These are phyloP conservation scores for Xylaria flabelliformis DNA, from an alignment of 495 filamentous ascomycete species.

Conservation along the genomic window DNA sequence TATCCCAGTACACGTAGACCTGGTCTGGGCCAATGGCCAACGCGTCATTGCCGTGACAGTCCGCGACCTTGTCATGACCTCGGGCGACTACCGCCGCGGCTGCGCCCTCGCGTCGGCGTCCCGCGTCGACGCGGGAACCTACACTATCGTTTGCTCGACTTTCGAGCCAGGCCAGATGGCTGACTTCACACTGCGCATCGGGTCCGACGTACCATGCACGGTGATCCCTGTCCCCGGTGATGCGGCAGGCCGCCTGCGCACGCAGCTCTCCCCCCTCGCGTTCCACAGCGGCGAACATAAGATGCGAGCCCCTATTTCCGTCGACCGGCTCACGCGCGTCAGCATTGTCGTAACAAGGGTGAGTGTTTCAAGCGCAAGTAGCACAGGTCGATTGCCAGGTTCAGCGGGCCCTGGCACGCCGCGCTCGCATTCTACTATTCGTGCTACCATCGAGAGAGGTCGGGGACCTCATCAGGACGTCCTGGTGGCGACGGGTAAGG, in stretches of 20 bases:
- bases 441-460: conserved; percentile 70
- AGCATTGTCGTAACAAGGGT: conserved; percentile 53
- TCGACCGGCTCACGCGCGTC: conserved; percentile 63
- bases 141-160: conserved; percentile 87
- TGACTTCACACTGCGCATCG: conserved; percentile 75
- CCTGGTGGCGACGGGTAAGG: conserved; percentile 62
- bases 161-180: conserved; percentile 80
- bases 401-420: conserved; percentile 26
- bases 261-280: conserved; percentile 55
- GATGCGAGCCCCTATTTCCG: conserved; percentile 58
- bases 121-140: conserved; percentile 67
- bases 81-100: conserved; percentile 82
- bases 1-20: conserved; percentile 80
- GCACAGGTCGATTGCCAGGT: conserved; percentile 29
- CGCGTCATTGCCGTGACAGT: conserved; percentile 70
- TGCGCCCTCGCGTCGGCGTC: conserved; percentile 70
- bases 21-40: conserved; percentile 77
- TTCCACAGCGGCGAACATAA: conserved; percentile 59
- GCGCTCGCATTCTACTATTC: conserved; percentile 57
- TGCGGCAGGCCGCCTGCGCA: conserved; percentile 70
- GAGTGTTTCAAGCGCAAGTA: conserved; percentile 30
- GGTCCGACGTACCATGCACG: conserved; percentile 59
- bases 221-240: conserved; percentile 66
- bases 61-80: conserved; percentile 78
- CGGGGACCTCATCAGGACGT: conserved; percentile 69